phyloP scores from a whole-genome alignment of 2,329 filamentous ascomycete genomes.

The Penicillium sp. region DNA sequence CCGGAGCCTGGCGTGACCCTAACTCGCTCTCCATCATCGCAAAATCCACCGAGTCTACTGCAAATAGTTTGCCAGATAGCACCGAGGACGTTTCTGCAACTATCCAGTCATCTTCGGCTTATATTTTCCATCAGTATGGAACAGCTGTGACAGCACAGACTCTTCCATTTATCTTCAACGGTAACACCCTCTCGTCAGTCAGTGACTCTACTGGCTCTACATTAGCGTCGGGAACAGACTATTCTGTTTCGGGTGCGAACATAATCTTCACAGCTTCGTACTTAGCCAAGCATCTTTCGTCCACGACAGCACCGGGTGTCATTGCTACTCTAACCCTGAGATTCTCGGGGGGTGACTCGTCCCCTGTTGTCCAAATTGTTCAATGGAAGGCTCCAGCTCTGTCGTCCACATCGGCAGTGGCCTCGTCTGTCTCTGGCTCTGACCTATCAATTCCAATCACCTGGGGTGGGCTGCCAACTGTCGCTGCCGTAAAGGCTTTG shows the following conservation, averaged over 20 bases:
- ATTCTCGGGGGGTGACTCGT: conserved; percentile 53
- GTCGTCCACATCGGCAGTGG: conserved; percentile 28
- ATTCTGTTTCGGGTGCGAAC: conserved; percentile 46
- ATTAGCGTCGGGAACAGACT: conserved; percentile 46
- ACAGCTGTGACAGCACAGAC: conserved; percentile 44
- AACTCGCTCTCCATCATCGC: conserved; percentile 51
- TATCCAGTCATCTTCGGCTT: conserved; percentile 53
- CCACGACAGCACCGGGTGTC: conserved; percentile 46
- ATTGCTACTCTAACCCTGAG: conserved; percentile 53
- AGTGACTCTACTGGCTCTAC: conserved; percentile 38
- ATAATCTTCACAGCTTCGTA: conserved; percentile 53
- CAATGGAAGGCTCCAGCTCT: conserved; percentile 53
- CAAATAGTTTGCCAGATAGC: conserved; percentile 55
- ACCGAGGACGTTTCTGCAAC: conserved; percentile 51
- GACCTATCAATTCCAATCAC: conserved; percentile 53
- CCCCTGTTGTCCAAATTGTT: conserved; percentile 50
- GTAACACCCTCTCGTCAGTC: conserved; percentile 52
- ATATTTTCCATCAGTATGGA: conserved; percentile 55
- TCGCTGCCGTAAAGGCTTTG: conserved; percentile 54
- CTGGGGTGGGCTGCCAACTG: conserved; percentile 52
- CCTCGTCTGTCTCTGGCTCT: conserved; percentile 36
- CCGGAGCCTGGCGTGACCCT: conserved; percentile 53
- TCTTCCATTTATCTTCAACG: conserved; percentile 55
- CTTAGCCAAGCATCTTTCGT: conserved; percentile 47
- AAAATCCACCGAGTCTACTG: conserved; percentile 45